Percentiles rank a stretch among this genome's conserved stretches.
These are phyloP conservation scores for Diaporthe vaccinii DNA, from an alignment of 2,329 filamentous ascomycete species.

Conservation along the genomic window DNA sequence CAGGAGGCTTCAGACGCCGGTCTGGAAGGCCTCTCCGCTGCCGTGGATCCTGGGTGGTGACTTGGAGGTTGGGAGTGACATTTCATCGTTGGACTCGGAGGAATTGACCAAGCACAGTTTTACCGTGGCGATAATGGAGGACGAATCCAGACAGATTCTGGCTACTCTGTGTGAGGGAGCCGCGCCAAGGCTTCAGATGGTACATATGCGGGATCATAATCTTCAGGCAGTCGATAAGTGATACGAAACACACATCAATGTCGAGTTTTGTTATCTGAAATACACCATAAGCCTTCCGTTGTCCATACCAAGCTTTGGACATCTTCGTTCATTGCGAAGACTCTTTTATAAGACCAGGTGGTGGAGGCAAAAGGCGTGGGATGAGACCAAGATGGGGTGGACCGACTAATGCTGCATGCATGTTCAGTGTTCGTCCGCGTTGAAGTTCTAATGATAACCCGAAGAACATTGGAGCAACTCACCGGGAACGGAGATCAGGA, in stretches of 20 bases:
- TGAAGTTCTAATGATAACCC: background rate
- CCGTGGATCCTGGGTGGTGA: background rate
- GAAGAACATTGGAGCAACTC: too few species aligned
- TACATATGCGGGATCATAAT: background rate
- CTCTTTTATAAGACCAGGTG: too few species aligned
- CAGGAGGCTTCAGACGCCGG: background rate
- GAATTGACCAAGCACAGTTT: rapidly evolving
- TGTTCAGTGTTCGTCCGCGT: background rate
- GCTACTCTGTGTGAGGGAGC: background rate
- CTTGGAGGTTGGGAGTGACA: background rate
- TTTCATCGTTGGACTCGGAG: rapidly evolving
- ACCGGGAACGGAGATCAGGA: background rate
- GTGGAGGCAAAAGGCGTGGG: too few species aligned
- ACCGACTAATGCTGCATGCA: background rate
- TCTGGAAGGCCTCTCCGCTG: slow-evolving; percentile 4
- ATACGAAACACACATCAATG: background rate
- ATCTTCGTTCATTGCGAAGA: too few species aligned
- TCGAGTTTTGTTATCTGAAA: too few species aligned
- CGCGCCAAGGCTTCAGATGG: background rate
- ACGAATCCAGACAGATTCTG: background rate
- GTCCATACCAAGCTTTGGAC: background rate
- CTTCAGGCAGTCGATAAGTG: background rate
- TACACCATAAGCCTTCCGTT: background rate
- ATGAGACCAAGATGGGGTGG: too few species aligned
- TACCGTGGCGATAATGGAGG: background rate